Evolutionary conservation across 2,329 filamentous ascomycete genomes (phyloP).

Genomic region (Aspergillus felis): DNA sequence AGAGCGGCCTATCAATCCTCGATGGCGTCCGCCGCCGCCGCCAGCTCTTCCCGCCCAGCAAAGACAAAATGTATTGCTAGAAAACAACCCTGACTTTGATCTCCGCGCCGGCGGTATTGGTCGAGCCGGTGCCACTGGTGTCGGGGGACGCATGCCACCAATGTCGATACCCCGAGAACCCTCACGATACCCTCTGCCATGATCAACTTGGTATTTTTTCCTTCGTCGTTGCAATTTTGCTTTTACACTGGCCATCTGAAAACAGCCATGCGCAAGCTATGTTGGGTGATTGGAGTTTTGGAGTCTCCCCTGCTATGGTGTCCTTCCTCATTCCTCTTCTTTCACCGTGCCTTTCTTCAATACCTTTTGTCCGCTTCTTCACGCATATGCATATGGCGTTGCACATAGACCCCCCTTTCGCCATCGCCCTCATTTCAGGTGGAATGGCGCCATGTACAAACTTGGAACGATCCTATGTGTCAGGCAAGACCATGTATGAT

Average conservation of each 20-base stretch:
- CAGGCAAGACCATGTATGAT: not conserved
- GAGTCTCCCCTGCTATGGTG: not conserved
- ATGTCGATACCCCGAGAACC: slow-evolving; percentile 14
- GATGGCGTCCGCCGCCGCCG: slow-evolving; percentile 60
- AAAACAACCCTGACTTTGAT: slow-evolving; percentile 81
- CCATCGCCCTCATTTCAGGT: not conserved
- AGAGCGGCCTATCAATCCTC: slow-evolving; percentile 82
- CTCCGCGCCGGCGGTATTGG: slow-evolving; percentile 47
- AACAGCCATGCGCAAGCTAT: not conserved
- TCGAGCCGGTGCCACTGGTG: slow-evolving; percentile 27
- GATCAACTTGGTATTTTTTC: slow-evolving; percentile 7
- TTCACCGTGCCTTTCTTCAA: not conserved
- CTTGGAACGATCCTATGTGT: not conserved
- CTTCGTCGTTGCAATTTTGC: not conserved
- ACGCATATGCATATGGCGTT: not conserved
- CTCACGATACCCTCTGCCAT: slow-evolving; percentile 24
- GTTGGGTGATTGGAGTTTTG: not conserved
- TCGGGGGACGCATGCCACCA: slow-evolving; percentile 24
- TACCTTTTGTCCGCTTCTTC: not conserved
- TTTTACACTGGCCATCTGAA: not conserved
- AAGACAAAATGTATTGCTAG: slow-evolving; percentile 69
- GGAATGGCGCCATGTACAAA: not conserved
- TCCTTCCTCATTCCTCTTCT: not conserved
- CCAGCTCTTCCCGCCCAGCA: slow-evolving; percentile 42
- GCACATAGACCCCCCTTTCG: not conserved